These are phyloP conservation scores for Trifolium pratense DNA, from an alignment of 306 rosid species.

Conservation along the genomic window DNA sequence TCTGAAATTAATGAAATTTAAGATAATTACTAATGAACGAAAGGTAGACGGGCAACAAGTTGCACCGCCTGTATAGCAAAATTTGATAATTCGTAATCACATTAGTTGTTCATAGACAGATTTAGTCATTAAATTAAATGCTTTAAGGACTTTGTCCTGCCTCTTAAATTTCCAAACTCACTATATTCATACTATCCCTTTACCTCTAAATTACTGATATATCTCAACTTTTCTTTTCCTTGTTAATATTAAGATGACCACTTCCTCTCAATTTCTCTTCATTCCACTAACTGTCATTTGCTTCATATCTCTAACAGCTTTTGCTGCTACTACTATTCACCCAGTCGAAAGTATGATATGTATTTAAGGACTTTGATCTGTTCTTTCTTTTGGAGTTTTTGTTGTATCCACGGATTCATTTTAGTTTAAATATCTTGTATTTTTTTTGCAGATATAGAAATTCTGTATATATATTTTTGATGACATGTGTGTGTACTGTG, in stretches of 20 bases:
- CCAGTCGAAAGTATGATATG: conserved; percentile 28
- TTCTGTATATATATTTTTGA: neutral
- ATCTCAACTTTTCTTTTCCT: too few relatives aligned
- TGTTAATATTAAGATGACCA: neutral
- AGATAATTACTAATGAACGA: too few relatives aligned
- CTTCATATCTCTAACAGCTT: conserved; percentile 4
- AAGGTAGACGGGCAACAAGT: too few relatives aligned
- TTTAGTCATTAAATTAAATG: too few relatives aligned
- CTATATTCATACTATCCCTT: neutral
- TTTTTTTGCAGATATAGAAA: neutral
- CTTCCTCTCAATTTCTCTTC: neutral
- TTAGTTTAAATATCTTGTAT: neutral
- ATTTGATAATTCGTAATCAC: too few relatives aligned
- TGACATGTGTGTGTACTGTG: neutral
- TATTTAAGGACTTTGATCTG: neutral
- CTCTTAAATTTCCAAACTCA: neutral
- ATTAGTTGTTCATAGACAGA: too few relatives aligned
- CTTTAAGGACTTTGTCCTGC: too few relatives aligned
- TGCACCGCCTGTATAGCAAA: too few relatives aligned
- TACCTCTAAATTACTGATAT: conserved; percentile 1
- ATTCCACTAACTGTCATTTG: neutral
- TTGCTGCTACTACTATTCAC: neutral
- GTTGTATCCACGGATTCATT: neutral
- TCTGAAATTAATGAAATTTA: too few relatives aligned
- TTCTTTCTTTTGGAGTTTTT: neutral